Base-by-base conservation (phyloP, 257 asterid genomes). In the Capsicum baccatum region DNA sequence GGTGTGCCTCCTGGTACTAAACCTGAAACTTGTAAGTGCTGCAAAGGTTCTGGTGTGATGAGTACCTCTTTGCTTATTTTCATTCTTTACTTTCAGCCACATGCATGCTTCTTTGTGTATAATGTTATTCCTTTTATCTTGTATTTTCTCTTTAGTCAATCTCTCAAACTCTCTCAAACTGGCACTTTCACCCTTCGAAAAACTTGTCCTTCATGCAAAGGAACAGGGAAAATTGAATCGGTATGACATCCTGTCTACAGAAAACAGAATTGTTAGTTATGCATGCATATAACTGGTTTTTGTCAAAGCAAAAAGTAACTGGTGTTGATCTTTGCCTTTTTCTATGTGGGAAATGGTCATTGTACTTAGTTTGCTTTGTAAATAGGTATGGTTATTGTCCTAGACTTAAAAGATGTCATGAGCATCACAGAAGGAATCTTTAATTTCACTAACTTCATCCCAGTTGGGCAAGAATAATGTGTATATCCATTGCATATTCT, bases 1-100 rank as follows among this genome's bases (percentile, higher is more conserved):
- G 99, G 99, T 16, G 98, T 96, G 84, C 99, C 99, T 87, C 98
- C 99, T 6, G 98, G 99, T 80, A 94, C 98, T 80, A 90, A 90
- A 89, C 99, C 98, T 21, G 96, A 93, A 91, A 94, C 99, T 47
- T 96, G 99, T 86, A 94, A 83, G 88, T 95, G 92, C 19, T 96
- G 99, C 85, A 92, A 87, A 89, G 99, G 99, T 82, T 90, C 99
- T 55, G 99, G 99, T 85, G 85, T 86, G 94, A 98, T 93, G 86
- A 89, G 92, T 86, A 80, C 80, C 85, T 81, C 87, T 60, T 78
- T 68, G 66, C 86, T 79, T 82, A 63, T 62, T 83, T 89, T 9
- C 19, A 74, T 8, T 21, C 44, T 56, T 84, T 71, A 74, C 62
- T 74, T 52, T 35, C 17, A 10, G 81, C 19, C 6, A 13, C 42